A percentile compares a stretch with the other conserved stretches of the same genome.
These are phyloP conservation scores for Dendryphion nanum DNA, from an alignment of 2,329 filamentous ascomycete species.

Conservation along the genomic window DNA sequence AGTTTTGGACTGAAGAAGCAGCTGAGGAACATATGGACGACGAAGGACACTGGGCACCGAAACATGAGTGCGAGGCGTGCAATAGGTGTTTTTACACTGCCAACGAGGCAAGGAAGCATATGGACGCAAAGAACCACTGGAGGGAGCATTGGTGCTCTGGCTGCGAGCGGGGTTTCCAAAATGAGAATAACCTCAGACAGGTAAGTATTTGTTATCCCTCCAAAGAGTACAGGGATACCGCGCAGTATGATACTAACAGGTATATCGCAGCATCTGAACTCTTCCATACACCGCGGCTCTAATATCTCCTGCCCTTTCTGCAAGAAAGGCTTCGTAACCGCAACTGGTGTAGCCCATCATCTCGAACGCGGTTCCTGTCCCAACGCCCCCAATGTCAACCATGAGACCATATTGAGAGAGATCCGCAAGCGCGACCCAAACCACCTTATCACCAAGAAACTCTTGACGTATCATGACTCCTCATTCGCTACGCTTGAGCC, in stretches of 20 bases:
- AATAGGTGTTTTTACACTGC: constrained; percentile 4
- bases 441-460: constrained; percentile 8
- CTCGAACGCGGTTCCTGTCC: constrained; percentile 56
- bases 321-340: constrained; percentile 43
- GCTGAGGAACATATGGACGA: constrained; percentile 12
- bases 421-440: constrained; percentile 40
- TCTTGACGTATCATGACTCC: constrained; percentile 2
- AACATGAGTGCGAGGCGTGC: constrained; percentile 15
- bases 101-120: constrained; percentile 9
- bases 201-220: too few relatives aligned
- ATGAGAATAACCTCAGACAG: constrained; percentile 15
- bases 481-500: constrained; percentile 19
- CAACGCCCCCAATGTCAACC: constrained; percentile 45
- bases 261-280: constrained; percentile 50
- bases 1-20: constrained; percentile 3
- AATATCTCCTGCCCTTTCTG: constrained; percentile 57
- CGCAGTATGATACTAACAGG: too few relatives aligned
- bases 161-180: constrained; percentile 19
- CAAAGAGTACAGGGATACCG: too few relatives aligned
- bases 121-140: constrained; percentile 13
- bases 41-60: constrained; percentile 8
- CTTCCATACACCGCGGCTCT: constrained; percentile 46
- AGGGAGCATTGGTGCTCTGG: constrained; percentile 9
- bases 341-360: constrained; percentile 55
- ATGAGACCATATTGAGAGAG: constrained; percentile 52